Conservation (phyloP, 305 asterid genomes). For the Fraxinus baroniana region DNA sequence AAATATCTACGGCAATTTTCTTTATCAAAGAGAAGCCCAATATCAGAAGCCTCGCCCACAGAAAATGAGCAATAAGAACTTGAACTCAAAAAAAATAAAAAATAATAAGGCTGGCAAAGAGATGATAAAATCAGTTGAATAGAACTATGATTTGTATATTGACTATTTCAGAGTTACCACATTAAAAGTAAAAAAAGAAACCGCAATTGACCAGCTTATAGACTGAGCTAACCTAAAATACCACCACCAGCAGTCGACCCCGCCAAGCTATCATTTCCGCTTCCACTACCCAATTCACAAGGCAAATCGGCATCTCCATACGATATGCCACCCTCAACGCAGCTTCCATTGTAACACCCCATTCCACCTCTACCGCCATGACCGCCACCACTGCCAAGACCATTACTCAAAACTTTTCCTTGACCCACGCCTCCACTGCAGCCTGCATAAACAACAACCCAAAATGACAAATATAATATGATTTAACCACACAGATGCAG, state of each 20-base stretch:
- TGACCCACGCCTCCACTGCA: conserved; percentile 89
- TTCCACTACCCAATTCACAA: conserved; percentile 98
- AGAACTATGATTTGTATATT: neutral
- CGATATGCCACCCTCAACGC: conserved; percentile 74
- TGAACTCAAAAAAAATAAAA: neutral
- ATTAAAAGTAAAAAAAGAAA: conserved; percentile 2
- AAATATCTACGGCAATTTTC: neutral
- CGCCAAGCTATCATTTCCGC: conserved; percentile 84
- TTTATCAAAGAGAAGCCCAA: neutral
- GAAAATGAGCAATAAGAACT: neutral
- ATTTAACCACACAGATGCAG: conserved; percentile 1
- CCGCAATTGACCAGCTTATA: conserved; percentile 14
- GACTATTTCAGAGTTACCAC: conserved; percentile 1
- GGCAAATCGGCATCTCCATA: conserved; percentile 86
- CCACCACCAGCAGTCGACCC: conserved; percentile 93
- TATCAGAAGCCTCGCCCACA: neutral
- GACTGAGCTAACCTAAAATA: conserved; percentile 63
- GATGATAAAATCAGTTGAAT: neutral
- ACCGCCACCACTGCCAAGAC: conserved; percentile 95
- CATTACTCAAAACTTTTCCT: conserved; percentile 59
- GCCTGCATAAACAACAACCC: conserved; percentile 58
- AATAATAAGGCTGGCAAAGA: neutral
- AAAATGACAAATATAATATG: conserved; percentile 16
- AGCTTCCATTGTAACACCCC: conserved; percentile 73
- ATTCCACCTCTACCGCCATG: conserved; percentile 97